phyloP scores from a whole-genome alignment of 768 basidiomycete species.

The Trametes cingulata region DNA sequence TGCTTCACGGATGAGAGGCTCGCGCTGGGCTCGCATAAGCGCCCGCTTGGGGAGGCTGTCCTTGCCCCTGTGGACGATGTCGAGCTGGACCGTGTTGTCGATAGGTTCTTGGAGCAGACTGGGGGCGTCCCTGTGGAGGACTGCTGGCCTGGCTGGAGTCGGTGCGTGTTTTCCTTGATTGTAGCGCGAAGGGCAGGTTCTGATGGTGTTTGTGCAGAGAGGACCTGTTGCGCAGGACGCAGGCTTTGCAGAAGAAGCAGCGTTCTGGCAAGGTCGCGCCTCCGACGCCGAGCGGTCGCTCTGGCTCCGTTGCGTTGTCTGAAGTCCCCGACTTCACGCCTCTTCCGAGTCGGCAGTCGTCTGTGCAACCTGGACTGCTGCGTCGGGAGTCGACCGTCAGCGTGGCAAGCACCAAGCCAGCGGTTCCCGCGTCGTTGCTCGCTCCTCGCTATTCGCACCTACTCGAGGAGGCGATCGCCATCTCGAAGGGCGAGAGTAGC shows the following conservation, averaged over 20 bases:
- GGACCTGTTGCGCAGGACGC: slow-evolving; percentile 49
- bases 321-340: slow-evolving; percentile 57
- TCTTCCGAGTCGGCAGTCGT: slow-evolving; percentile 30
- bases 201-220: slow-evolving; percentile 39
- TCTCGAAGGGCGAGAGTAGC: slow-evolving; percentile 27
- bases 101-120: slow-evolving; percentile 52
- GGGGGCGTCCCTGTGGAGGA: slow-evolving; percentile 39
- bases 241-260: slow-evolving; percentile 62
- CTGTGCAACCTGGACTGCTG: slow-evolving; percentile 16
- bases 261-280: slow-evolving; percentile 56
- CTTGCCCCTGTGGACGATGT: slow-evolving; percentile 57
- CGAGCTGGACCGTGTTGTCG: slow-evolving; percentile 56
- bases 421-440: slow-evolving; percentile 43
- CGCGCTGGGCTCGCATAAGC: slow-evolving; percentile 40
- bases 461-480: slow-evolving; percentile 52
- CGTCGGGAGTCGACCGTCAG: slow-evolving; percentile 34
- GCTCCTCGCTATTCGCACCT: slow-evolving; percentile 61
- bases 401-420: slow-evolving; percentile 27
- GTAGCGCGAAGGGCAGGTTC: not conserved
- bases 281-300: slow-evolving; percentile 46
- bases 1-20: slow-evolving; percentile 76
- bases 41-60: slow-evolving; percentile 31
- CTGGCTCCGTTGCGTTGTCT: slow-evolving; percentile 26
- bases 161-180: slow-evolving; percentile 41
- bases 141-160: slow-evolving; percentile 51